A percentile compares a stretch with the other conserved stretches of the same genome.
phyloP scores from a whole-genome alignment of 805 yeast genomes.

The Lachancea nothofagi region DNA sequence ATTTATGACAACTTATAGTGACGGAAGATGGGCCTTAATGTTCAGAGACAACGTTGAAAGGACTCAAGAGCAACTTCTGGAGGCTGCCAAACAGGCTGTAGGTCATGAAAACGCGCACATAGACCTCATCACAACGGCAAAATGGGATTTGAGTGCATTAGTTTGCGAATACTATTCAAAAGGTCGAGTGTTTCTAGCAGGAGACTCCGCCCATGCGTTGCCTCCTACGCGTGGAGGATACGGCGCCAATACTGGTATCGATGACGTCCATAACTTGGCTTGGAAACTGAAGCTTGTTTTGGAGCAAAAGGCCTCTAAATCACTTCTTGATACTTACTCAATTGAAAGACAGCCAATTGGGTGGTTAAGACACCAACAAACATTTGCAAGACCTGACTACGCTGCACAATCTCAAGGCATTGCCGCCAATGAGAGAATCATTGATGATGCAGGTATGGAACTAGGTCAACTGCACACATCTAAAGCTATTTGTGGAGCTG shows the following conservation, averaged over 20 bases:
- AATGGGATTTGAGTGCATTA: neutral
- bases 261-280: conserved; percentile 5
- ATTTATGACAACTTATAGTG: conserved; percentile 1
- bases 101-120: neutral
- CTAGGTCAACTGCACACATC: conserved; percentile 1
- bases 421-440: neutral
- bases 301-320: neutral
- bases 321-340: conserved; percentile 2
- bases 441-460: conserved; percentile 3
- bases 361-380: conserved; percentile 3
- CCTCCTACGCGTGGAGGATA: conserved; percentile 4
- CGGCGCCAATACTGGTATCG: conserved; percentile 4
- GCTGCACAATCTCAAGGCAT: neutral
- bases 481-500: neutral
- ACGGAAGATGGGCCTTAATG: conserved; percentile 4
- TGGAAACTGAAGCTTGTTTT: conserved; percentile 2
- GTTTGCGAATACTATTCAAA: conserved; percentile 1
- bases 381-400: conserved; percentile 2
- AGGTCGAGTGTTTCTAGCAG: neutral
- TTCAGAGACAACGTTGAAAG: conserved; percentile 1
- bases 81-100: neutral
- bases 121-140: neutral
- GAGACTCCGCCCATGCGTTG: conserved; percentile 1
- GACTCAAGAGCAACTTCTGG: neutral
- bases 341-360: conserved; percentile 3